A percentile compares a stretch with the other conserved stretches of the same genome.
These are phyloP conservation scores for Pulchroboletus neoregius DNA, from an alignment of 1,284 basidiomycete genomes.

Conservation along the genomic window DNA sequence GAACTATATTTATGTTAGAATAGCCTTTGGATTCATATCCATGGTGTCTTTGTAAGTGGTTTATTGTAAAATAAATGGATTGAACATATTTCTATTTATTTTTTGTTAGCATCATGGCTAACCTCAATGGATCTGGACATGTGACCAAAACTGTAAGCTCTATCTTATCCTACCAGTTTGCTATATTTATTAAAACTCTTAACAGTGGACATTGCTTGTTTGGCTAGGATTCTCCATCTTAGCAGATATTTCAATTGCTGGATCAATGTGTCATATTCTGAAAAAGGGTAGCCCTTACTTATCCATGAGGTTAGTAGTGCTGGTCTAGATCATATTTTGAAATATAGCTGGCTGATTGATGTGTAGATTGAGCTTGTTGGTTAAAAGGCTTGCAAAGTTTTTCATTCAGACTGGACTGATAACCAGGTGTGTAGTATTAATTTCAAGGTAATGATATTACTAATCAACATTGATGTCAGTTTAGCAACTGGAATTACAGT, in stretches of 20 bases:
- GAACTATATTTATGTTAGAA: slow-evolving; percentile 1
- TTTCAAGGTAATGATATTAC: not conserved
- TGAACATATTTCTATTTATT: not conserved
- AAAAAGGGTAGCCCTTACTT: slow-evolving; percentile 1
- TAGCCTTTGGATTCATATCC: slow-evolving; percentile 37
- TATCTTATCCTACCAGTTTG: not conserved
- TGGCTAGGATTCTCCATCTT: slow-evolving; percentile 27
- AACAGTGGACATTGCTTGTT: slow-evolving; percentile 19
- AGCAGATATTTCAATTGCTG: slow-evolving; percentile 22
- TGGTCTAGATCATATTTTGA: not conserved
- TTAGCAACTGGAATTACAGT: slow-evolving; percentile 13
- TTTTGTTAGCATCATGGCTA: slow-evolving; percentile 4
- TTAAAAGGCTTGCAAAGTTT: slow-evolving; percentile 20
- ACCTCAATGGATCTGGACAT: not conserved
- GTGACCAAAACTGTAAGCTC: slow-evolving; percentile 3
- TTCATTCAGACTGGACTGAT: slow-evolving; percentile 28
- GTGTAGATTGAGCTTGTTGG: slow-evolving; percentile 13
- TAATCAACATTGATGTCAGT: slow-evolving; percentile 6
- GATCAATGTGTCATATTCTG: slow-evolving; percentile 16
- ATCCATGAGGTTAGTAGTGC: slow-evolving; percentile 16
- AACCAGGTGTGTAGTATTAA: slow-evolving; percentile 16
- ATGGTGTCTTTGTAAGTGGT: slow-evolving; percentile 29
- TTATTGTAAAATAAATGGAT: not conserved
- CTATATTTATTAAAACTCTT: not conserved
- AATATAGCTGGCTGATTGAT: not conserved